These are phyloP conservation scores for Polytolypa hystricis DNA, from an alignment of 2,329 filamentous ascomycete species.

Conservation along the genomic window DNA sequence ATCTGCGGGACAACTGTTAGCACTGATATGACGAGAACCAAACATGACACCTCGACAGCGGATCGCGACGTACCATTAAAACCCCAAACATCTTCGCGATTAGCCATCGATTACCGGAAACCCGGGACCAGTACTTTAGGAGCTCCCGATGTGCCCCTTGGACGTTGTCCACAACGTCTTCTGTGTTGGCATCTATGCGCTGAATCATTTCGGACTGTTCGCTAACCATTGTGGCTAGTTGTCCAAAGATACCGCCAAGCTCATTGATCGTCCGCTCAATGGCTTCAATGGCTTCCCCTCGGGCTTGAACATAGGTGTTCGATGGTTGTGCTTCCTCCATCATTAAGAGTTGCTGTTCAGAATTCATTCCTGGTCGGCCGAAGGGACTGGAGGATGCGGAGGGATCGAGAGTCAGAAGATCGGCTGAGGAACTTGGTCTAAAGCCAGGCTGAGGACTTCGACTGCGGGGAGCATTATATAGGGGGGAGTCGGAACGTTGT, in stretches of 20 bases:
- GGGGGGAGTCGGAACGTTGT: constrained; percentile 66
- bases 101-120: constrained; percentile 91
- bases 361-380: constrained; percentile 42
- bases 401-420: constrained; percentile 75
- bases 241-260: constrained; percentile 82
- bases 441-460: constrained; percentile 49
- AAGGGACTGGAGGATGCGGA: constrained; percentile 38
- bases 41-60: background rate
- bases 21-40: constrained; percentile 4
- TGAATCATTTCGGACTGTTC: constrained; percentile 98
- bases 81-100: constrained; percentile 74
- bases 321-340: constrained; percentile 85
- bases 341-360: constrained; percentile 77
- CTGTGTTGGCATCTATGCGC: constrained; percentile 91
- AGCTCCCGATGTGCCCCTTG: constrained; percentile 88
- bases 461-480: constrained; percentile 71
- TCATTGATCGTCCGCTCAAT: constrained; percentile 94
- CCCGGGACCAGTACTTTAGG: constrained; percentile 91
- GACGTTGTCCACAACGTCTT: constrained; percentile 98
- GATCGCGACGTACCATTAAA: constrained; percentile 51
- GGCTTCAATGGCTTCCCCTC: constrained; percentile 90
- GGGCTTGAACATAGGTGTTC: constrained; percentile 84
- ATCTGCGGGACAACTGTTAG: constrained; percentile 37
- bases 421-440: constrained; percentile 40
- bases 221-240: constrained; percentile 90